These are phyloP conservation scores for Agroathelia rolfsii DNA, from an alignment of 1,284 basidiomycete genomes.

Conservation along the genomic window DNA sequence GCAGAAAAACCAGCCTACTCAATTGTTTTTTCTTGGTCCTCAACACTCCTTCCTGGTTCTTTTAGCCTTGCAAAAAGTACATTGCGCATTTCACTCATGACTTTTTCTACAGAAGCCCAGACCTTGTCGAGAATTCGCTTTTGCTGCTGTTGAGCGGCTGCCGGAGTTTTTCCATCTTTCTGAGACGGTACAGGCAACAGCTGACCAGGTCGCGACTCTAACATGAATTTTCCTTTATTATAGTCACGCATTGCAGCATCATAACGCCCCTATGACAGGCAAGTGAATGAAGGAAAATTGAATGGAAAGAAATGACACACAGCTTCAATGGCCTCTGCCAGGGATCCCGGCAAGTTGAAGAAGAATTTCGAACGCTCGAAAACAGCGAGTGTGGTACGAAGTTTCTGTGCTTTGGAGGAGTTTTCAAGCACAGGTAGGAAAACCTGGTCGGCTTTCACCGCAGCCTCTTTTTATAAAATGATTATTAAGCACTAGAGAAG, in stretches of 20 bases:
- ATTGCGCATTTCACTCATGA: slow-evolving; percentile 86
- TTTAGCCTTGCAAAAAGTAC: slow-evolving; percentile 72
- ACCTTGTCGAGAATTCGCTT: slow-evolving; percentile 92
- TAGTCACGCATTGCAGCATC: slow-evolving; percentile 93
- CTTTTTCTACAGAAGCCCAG: slow-evolving; percentile 91
- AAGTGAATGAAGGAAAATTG: slow-evolving; percentile 4
- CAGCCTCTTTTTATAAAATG: slow-evolving; percentile 45
- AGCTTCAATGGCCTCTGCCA: slow-evolving; percentile 86
- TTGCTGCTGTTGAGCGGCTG: slow-evolving; percentile 65
- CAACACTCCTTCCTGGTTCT: slow-evolving; percentile 71
- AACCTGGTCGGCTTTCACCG: slow-evolving; percentile 88
- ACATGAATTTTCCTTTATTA: slow-evolving; percentile 91
- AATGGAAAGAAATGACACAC: slow-evolving; percentile 33
- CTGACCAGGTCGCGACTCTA: slow-evolving; percentile 82
- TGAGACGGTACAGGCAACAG: slow-evolving; percentile 54
- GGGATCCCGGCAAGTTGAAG: slow-evolving; percentile 90
- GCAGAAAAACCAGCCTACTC: slow-evolving; percentile 48
- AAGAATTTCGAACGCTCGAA: slow-evolving; percentile 98
- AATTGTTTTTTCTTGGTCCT: slow-evolving; percentile 95
- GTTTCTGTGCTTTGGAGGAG: slow-evolving; percentile 86
- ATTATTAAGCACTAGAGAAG: slow-evolving; percentile 6
- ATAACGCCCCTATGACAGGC: slow-evolving; percentile 64
- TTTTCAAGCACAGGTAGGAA: slow-evolving; percentile 96
- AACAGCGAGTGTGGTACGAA: slow-evolving; percentile 87
- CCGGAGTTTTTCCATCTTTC: slow-evolving; percentile 43